A percentile compares a stretch with the other conserved stretches of the same genome.
These are phyloP conservation scores for Trichophyton verrucosum DNA, from an alignment of 2,329 filamentous ascomycete genomes.

Conservation along the genomic window DNA sequence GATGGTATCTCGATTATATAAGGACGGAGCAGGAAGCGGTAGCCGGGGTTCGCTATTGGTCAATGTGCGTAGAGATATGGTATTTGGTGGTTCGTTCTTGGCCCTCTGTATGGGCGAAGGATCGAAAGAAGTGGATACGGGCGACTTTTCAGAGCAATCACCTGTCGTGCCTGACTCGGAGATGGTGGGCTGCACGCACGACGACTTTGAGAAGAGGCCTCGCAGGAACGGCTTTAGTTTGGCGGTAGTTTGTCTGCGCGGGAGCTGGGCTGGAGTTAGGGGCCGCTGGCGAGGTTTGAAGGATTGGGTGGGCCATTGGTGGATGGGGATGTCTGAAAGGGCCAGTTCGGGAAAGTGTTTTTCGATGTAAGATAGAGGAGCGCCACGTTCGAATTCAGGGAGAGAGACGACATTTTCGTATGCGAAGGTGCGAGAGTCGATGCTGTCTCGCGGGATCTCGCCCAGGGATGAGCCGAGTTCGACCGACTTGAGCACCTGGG, in stretches of 20 bases:
- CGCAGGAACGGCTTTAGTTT: neutral
- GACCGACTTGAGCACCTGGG: neutral
- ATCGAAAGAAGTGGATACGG: neutral
- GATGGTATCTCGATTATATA: neutral
- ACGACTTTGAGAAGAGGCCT: neutral
- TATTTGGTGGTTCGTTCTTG: neutral
- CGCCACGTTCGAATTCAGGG: neutral
- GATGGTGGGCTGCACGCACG: neutral
- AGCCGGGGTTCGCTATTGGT: conserved; percentile 1
- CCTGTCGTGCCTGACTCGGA: neutral
- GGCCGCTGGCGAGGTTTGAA: neutral
- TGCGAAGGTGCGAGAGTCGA: neutral
- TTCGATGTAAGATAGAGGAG: conserved; percentile 1
- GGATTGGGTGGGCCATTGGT: neutral
- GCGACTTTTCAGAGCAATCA: neutral
- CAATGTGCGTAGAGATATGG: neutral
- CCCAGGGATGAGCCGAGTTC: neutral
- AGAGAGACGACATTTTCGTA: neutral
- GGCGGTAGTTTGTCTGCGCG: neutral
- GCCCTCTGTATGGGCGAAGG: neutral
- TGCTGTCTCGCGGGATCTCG: neutral
- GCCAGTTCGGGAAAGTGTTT: neutral
- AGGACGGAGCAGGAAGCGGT: neutral
- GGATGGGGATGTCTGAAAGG: neutral
- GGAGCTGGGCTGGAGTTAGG: neutral